phyloP scores from a whole-genome alignment of 306 rosid species.

The Lupinus albus region DNA sequence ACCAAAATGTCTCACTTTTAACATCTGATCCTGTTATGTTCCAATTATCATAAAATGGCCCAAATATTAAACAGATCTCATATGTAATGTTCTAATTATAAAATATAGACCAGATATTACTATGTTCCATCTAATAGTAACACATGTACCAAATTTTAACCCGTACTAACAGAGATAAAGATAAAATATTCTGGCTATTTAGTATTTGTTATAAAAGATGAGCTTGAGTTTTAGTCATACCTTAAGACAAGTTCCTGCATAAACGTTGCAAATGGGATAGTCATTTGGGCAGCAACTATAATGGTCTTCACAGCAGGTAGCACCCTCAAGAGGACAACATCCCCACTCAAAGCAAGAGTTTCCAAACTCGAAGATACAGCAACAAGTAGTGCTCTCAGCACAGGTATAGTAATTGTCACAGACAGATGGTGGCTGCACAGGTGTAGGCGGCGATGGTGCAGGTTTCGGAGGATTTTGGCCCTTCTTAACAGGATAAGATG shows the following conservation, averaged over 20 bases:
- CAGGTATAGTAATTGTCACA: slow-evolving; percentile 76
- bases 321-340: slow-evolving; percentile 87
- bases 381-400: slow-evolving; percentile 62
- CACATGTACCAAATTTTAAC: too few relatives aligned
- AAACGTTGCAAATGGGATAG: slow-evolving; percentile 67
- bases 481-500: slow-evolving; percentile 80
- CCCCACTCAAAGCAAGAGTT: slow-evolving; percentile 75
- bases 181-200: too few relatives aligned
- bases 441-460: slow-evolving; percentile 94
- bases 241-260: slow-evolving; percentile 62
- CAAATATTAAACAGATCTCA: too few relatives aligned
- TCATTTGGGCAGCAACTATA: slow-evolving; percentile 90
- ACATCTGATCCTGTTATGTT: too few relatives aligned
- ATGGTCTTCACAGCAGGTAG: slow-evolving; percentile 91
- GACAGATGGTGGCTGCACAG: slow-evolving; percentile 72
- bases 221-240: slow-evolving; percentile 42
- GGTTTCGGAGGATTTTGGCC: slow-evolving; percentile 93
- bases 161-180: too few relatives aligned
- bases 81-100: too few relatives aligned
- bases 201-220: background rate
- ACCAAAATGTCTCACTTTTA: too few relatives aligned
- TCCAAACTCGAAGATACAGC: slow-evolving; percentile 65
- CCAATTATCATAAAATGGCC: too few relatives aligned
- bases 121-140: too few relatives aligned
- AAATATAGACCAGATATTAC: too few relatives aligned